phyloP scores from a whole-genome alignment of 1,284 basidiomycete genomes.

The Malassezia arunalokei region DNA sequence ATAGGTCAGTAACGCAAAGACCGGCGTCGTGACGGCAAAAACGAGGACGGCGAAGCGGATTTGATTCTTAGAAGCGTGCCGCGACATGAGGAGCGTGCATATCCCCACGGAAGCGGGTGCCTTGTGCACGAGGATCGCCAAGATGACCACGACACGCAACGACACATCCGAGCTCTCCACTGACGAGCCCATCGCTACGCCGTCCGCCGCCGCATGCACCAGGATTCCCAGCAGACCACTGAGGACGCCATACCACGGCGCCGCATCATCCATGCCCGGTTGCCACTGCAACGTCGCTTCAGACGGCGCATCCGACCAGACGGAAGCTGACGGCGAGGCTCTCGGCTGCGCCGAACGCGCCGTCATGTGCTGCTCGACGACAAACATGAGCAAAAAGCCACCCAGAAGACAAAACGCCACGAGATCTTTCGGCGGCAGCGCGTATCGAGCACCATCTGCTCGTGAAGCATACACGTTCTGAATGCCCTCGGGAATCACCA shows the following conservation, averaged over 20 bases:
- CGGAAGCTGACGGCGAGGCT: background rate
- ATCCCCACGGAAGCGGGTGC: slow-evolving; percentile 41
- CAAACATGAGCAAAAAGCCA: slow-evolving; percentile 41
- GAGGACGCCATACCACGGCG: slow-evolving; percentile 20
- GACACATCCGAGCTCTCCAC: slow-evolving; percentile 25
- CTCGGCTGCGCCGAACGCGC: background rate
- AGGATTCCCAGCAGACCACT: slow-evolving; percentile 33
- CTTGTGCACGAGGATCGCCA: slow-evolving; percentile 44
- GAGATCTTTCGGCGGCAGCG: slow-evolving; percentile 15
- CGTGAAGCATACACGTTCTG: slow-evolving; percentile 5
- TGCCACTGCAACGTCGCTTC: background rate
- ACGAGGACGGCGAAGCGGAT: slow-evolving; percentile 27
- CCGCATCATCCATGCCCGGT: background rate
- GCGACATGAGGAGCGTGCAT: slow-evolving; percentile 39
- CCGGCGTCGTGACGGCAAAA: slow-evolving; percentile 32
- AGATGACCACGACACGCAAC: slow-evolving; percentile 34
- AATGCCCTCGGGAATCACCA: slow-evolving; percentile 40
- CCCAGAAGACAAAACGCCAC: slow-evolving; percentile 31
- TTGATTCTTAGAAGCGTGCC: slow-evolving; percentile 18
- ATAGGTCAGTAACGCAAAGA: slow-evolving; percentile 27
- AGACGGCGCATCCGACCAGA: background rate
- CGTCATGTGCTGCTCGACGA: slow-evolving; percentile 16
- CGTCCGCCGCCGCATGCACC: slow-evolving; percentile 40
- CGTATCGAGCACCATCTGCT: background rate
- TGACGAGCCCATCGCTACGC: slow-evolving; percentile 41